Base-by-base conservation (phyloP, 2,329 filamentous ascomycete genomes). In the Fusarium sp. region DNA sequence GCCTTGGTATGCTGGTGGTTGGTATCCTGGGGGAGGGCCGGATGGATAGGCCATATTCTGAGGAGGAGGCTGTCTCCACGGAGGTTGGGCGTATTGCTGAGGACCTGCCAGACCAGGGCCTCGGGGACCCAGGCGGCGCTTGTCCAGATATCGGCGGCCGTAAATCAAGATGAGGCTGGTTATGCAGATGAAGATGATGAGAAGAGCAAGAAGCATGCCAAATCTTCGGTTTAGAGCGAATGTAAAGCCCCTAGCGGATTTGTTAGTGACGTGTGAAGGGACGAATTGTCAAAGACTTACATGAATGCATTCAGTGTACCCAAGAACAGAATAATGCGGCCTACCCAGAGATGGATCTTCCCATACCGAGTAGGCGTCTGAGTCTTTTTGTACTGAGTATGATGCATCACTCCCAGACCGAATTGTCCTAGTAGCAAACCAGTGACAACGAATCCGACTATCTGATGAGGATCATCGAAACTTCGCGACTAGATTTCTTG, bases 241-340 rank as follows among this genome's bases (percentile, higher is more conserved):
- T 0, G 83, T 81, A 74, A 90, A 89, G 25, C 89, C 89, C 8
- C 86, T 88, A 51, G 11, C 43, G 7, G 27, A 11, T 27, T 42
- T 22, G 18, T 57, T 52, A 62, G 70, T 32, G 51, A 44, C 43
- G 24, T 14, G 45, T 10, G 22, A 16, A 8, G 10, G 5, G 10
- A 18, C 20, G 12, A 18, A 8, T 40, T 24, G 11, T 5, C n/a
- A 27, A 30, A 32, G 27, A 80, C 86, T 67, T 79, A 87, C 86
- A 89, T 77, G 68, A 89, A 88, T 24, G 82, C 86, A 68, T 90
- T 90, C 58, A 86, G 72, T 18, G 87, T 79, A 46, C 87, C 89
- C 6, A 89, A 73, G 12, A 84, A 75, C 22, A 90, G 81, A 38
- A 88, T 81, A 6, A 84, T 47, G 16, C 88, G 84, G 4, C 89